Evolutionary conservation across 192 early-diverging fungal species (phyloP).

Genomic region (Backusella psychrophila): DNA sequence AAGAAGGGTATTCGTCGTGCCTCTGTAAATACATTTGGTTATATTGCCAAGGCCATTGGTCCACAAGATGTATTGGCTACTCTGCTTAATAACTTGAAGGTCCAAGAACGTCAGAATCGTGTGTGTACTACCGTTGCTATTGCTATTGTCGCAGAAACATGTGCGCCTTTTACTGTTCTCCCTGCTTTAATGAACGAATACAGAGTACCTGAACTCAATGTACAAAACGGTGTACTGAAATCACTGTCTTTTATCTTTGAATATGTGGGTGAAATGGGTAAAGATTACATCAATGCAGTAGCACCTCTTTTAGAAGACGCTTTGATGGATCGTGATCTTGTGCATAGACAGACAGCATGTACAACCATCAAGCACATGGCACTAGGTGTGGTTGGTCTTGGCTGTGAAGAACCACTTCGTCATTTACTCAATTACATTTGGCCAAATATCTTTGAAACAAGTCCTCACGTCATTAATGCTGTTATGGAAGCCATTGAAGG

Average conservation of each 20-base stretch:
- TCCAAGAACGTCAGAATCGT: conserved; percentile 98
- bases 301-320: conserved; percentile 96
- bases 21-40: conserved; percentile 98
- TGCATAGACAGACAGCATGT: conserved; percentile 97
- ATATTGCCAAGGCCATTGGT: conserved; percentile 98
- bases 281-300: conserved; percentile 97
- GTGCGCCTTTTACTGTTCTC: conserved; percentile 96
- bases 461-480: conserved; percentile 96
- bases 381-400: conserved; percentile 88
- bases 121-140: conserved; percentile 99
- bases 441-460: conserved; percentile 98
- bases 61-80: conserved; percentile 99
- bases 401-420: conserved; percentile 90
- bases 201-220: conserved; percentile 97
- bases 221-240: conserved; percentile 99
- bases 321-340: conserved; percentile 95
- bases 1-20: conserved; percentile 95
- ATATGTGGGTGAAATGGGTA: conserved; percentile 98
- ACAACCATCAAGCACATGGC: conserved; percentile 94
- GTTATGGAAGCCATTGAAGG: conserved; percentile 98
- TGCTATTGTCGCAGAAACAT: conserved; percentile 82
- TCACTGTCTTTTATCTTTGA: conserved; percentile 95
- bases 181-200: conserved; percentile 99
- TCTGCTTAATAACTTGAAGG: conserved; percentile 95
- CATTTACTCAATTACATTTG: conserved; percentile 96